A percentile compares a stretch with the other conserved stretches of the same genome.
phyloP scores from a whole-genome alignment of 2,329 filamentous ascomycete genomes.

The Lasiodiplodia sp. region DNA sequence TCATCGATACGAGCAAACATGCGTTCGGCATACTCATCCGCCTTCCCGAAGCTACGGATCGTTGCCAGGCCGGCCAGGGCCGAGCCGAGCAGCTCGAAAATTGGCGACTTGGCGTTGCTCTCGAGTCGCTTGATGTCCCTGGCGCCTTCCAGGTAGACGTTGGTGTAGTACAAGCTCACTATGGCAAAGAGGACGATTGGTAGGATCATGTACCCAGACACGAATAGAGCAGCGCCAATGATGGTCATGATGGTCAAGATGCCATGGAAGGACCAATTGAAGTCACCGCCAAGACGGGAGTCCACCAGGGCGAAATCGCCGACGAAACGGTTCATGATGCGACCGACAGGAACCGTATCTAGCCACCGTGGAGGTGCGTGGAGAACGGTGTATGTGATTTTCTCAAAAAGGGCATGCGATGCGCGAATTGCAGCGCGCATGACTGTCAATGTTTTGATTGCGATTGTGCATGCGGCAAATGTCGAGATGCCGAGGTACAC shows the following conservation, averaged over 20 bases:
- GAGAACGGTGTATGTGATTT: slow-evolving; percentile 11
- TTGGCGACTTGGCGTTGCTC: neutral
- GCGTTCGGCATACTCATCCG: neutral
- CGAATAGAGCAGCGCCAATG: slow-evolving; percentile 17
- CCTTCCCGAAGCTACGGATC: slow-evolving; percentile 14
- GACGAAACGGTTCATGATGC: slow-evolving; percentile 24
- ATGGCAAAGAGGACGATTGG: slow-evolving; percentile 13
- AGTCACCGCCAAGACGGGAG: slow-evolving; percentile 15
- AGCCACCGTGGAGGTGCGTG: slow-evolving; percentile 20
- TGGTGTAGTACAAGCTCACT: slow-evolving; percentile 10
- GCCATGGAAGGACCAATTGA: slow-evolving; percentile 20
- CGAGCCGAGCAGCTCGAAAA: slow-evolving; percentile 12
- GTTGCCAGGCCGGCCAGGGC: slow-evolving; percentile 19
- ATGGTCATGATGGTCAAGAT: slow-evolving; percentile 8
- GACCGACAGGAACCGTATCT: slow-evolving; percentile 27
- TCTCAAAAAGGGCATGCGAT: slow-evolving; percentile 2
- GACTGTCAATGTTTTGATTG: slow-evolving; percentile 28
- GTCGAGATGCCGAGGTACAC: slow-evolving; percentile 1
- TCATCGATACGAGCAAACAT: slow-evolving; percentile 19
- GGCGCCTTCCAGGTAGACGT: slow-evolving; percentile 14
- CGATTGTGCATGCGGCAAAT: neutral
- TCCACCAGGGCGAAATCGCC: slow-evolving; percentile 25
- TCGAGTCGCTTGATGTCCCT: slow-evolving; percentile 27
- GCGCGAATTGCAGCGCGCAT: slow-evolving; percentile 30
- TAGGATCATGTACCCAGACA: neutral